Conservation (phyloP, 2,329 filamentous ascomycete species). For the Pyrenochaeta sp. region DNA sequence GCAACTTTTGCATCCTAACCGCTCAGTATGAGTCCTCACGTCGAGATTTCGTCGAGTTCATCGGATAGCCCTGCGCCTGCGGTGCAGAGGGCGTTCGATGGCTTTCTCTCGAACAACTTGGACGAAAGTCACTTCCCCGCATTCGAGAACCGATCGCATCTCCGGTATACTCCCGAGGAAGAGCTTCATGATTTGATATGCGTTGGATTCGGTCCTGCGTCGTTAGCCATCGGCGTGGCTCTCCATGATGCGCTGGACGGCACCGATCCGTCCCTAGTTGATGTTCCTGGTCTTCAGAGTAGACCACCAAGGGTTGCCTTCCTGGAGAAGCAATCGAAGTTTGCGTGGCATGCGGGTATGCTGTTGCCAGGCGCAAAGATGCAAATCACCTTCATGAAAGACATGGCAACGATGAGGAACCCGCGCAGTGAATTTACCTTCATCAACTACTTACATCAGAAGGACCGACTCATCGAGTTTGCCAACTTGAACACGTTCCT, state of each 20-base stretch:
- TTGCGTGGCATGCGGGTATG: conserved; percentile 97
- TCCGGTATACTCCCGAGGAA: conserved; percentile 64
- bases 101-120: conserved; percentile 34
- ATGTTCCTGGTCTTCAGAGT: conserved; percentile 45
- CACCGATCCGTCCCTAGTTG: conserved; percentile 43
- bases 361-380: conserved; percentile 91
- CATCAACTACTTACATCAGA: conserved; percentile 87
- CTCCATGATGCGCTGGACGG: conserved; percentile 75
- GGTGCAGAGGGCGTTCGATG: conserved; percentile 38
- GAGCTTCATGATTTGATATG: conserved; percentile 86
- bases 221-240: conserved; percentile 86
- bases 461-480: conserved; percentile 85
- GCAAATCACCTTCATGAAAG: conserved; percentile 98
- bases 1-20: background rate
- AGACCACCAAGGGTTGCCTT: conserved; percentile 78
- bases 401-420: conserved; percentile 87
- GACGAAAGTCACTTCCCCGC: conserved; percentile 38
- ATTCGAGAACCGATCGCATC: conserved; percentile 52
- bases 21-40: conserved; percentile 46
- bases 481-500: conserved; percentile 90
- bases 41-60: conserved; percentile 29
- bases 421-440: conserved; percentile 94
- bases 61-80: conserved; percentile 27
- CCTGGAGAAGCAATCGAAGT: conserved; percentile 82
- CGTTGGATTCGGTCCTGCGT: conserved; percentile 92